Conservation (phyloP, 495 filamentous ascomycete genomes). For the Penicillium lagena region DNA sequence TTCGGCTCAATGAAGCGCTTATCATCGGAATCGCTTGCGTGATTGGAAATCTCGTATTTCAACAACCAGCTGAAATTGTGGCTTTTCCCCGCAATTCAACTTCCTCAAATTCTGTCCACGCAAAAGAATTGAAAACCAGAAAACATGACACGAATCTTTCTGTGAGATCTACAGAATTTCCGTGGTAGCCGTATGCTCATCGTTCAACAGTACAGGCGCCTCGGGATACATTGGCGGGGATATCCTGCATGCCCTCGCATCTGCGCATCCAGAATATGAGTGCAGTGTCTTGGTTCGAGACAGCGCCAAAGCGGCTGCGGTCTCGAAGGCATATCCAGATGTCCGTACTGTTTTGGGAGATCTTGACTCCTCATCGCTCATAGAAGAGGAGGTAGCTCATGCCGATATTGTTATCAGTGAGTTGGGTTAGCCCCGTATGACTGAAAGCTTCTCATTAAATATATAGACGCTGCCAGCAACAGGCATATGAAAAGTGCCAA, state of each 20-base stretch:
- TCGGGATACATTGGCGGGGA: slow-evolving; percentile 66
- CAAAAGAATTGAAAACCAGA: no score
- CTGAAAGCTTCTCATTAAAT: slow-evolving; percentile 4
- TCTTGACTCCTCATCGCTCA: slow-evolving; percentile 25
- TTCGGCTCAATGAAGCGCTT: no score
- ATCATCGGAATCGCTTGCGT: no score
- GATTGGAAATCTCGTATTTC: no score
- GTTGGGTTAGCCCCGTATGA: neutral
- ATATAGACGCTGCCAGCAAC: slow-evolving; percentile 25
- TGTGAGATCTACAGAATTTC: no score
- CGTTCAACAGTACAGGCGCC: slow-evolving; percentile 34
- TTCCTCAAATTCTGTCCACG: no score
- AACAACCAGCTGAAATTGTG: no score
- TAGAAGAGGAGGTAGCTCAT: slow-evolving; percentile 27
- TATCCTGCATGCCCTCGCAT: slow-evolving; percentile 43
- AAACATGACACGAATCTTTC: no score
- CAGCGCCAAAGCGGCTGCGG: slow-evolving; percentile 45
- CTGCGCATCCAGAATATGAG: slow-evolving; percentile 50
- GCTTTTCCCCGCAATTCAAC: no score
- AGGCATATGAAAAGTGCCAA: slow-evolving; percentile 23
- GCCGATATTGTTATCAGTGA: slow-evolving; percentile 39
- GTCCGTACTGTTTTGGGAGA: slow-evolving; percentile 32
- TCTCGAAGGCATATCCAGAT: slow-evolving; percentile 39
- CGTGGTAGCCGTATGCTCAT: neutral
- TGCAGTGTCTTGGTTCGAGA: slow-evolving; percentile 56